Evolutionary conservation across 371 early-diverging fungal genomes (phyloP).

Genomic region (Circinella minor): DNA sequence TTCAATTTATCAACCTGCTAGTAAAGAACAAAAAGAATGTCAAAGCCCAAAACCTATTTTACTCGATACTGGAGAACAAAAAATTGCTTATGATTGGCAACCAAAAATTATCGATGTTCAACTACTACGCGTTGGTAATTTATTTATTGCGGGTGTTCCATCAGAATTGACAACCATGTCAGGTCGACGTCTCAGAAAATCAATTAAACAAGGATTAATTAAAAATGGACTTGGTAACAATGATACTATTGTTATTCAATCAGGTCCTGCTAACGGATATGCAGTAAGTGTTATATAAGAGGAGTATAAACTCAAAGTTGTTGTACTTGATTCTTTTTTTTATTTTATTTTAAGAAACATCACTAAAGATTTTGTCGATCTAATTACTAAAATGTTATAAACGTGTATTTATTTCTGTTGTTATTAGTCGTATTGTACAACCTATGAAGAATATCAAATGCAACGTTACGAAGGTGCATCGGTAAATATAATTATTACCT

Average conservation of each 20-base stretch:
- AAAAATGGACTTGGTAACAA: slow-evolving; percentile 44
- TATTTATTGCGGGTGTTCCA: slow-evolving; percentile 63
- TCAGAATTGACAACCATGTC: slow-evolving; percentile 72
- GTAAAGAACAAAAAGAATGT: slow-evolving; percentile 47
- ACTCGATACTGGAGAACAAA: slow-evolving; percentile 63
- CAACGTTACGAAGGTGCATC: slow-evolving; percentile 75
- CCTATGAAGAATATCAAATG: slow-evolving; percentile 68
- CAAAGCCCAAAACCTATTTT: slow-evolving; percentile 68
- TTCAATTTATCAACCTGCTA: slow-evolving; percentile 41
- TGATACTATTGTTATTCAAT: slow-evolving; percentile 54
- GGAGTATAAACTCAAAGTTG: too few species aligned
- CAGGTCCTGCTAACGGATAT: slow-evolving; percentile 58
- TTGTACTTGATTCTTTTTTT: too few species aligned
- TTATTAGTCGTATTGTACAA: slow-evolving; percentile 60
- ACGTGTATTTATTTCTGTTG: slow-evolving; percentile 9
- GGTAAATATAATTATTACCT: slow-evolving; percentile 17
- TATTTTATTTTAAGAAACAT: too few species aligned
- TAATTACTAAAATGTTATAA: neutral
- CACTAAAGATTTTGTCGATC: neutral
- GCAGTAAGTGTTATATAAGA: slow-evolving; percentile 25
- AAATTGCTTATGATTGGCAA: slow-evolving; percentile 58
- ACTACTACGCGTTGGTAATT: slow-evolving; percentile 53
- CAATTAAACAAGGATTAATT: slow-evolving; percentile 43
- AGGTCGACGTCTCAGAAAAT: slow-evolving; percentile 56
- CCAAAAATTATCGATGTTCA: slow-evolving; percentile 62